Evolutionary conservation across 1,284 basidiomycete genomes (phyloP), one percentile per base, ranked within the genome.

Genomic region (Irpex sp.): DNA sequence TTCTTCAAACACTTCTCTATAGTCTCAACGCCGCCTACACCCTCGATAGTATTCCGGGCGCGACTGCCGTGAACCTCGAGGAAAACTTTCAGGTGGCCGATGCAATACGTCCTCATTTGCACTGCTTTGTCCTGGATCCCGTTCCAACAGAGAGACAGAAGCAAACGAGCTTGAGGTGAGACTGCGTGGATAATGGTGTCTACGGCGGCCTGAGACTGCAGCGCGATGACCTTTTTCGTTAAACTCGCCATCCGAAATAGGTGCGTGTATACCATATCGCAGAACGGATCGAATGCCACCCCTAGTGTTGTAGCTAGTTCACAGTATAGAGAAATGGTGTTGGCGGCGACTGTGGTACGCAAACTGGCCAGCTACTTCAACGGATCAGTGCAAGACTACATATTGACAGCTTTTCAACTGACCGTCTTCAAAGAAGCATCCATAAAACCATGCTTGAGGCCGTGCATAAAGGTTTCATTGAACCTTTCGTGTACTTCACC

Each of bases 151-250:
- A 93, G 81, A 14, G 90, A 81, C 4, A 96, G 72, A 59, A 91
- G 74, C 7, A 82, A 73, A 33, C 90, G 85, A n/a, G 91, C 86
- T 59, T 87, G 88, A 57, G 87, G 81, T 2, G 91, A 88, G 1
- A 88, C 85, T 67, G 90, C 77, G 8, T 78, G 78, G 42, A 99
- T 83, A 64, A 98, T 81, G 4, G 82, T 78, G 1, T 83, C 80
- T 1, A 92, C 82, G 0, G 86, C 82, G 5, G 82, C 78, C 72
- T 98, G 97, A 0, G 95, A 93, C 60, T 90, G 88, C 61, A 93
- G 88, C 10, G 92, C 94, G 37, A 90, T 86, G 54, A 98, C 88
- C 72, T 95, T 97, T 77, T 99, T 99, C n/a, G 96, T 98, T 63
- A 93, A 88, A 6, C 88, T 88, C 28, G 93, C 88, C 93, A 99